Evolutionary conservation across 139 green algal species (phyloP).

Genomic region (Marvania coccoides): DNA sequence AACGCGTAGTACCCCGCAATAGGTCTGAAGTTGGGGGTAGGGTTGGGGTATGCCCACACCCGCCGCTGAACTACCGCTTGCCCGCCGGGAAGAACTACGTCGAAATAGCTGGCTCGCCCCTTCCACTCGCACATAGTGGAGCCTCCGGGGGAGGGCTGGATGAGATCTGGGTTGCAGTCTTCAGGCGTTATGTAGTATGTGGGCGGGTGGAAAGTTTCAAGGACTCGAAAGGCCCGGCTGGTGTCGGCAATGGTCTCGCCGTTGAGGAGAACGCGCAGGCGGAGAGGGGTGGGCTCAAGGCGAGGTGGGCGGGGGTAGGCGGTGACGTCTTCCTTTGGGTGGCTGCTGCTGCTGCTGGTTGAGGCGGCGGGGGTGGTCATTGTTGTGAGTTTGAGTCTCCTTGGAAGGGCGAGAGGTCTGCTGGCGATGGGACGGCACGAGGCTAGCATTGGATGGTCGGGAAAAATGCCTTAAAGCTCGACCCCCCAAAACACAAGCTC

Average conservation of each 20-base stretch:
- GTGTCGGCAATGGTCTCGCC: background rate
- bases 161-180: background rate
- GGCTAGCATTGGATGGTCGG: too few species aligned
- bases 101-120: conserved; percentile 30
- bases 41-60: conserved; percentile 38
- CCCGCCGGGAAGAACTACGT: conserved; percentile 7
- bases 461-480: too few species aligned
- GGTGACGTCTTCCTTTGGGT: background rate
- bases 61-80: background rate
- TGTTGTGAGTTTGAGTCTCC: too few species aligned
- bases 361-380: too few species aligned
- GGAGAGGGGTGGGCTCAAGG: background rate
- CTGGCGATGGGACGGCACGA: too few species aligned
- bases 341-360: background rate
- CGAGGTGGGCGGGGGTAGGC: background rate
- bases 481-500: too few species aligned
- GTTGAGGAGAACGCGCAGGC: background rate
- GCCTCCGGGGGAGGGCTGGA: background rate
- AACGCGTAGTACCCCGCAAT: conserved; percentile 33
- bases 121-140: conserved; percentile 50
- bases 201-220: background rate
- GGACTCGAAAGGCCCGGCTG: background rate
- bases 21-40: conserved; percentile 23
- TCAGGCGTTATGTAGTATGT: conserved; percentile 25
- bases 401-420: too few species aligned